Percentiles rank a stretch among this genome's conserved stretches.
These are phyloP conservation scores for Diutina mesorugosa DNA, from an alignment of 1,139 yeast species.

Conservation along the genomic window DNA sequence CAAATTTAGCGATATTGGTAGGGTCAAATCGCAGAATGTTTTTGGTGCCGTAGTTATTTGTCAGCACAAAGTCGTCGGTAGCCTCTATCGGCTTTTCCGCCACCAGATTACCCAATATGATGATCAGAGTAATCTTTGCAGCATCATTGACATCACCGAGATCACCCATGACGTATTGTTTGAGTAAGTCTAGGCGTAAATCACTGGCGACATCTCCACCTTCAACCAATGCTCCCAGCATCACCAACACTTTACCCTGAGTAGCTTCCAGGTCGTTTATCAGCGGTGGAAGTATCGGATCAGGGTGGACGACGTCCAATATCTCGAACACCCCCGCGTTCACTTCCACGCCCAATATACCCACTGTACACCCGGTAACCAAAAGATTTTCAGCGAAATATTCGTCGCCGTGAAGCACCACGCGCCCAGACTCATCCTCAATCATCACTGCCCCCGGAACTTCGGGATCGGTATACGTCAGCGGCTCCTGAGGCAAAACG, in stretches of 20 bases:
- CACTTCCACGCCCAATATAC: slow-evolving; percentile 75
- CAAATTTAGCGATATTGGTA: slow-evolving; percentile 32
- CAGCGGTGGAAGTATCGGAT: slow-evolving; percentile 19
- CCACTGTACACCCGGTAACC: slow-evolving; percentile 83
- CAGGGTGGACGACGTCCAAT: slow-evolving; percentile 67
- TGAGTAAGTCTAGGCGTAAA: slow-evolving; percentile 46
- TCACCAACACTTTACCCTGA: slow-evolving; percentile 19
- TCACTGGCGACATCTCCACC: slow-evolving; percentile 25
- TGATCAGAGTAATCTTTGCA: slow-evolving; percentile 34
- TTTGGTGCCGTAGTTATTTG: slow-evolving; percentile 39
- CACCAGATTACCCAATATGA: slow-evolving; percentile 74
- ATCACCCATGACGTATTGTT: slow-evolving; percentile 64
- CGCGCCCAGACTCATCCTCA: slow-evolving; percentile 92
- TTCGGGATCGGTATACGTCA: slow-evolving; percentile 22
- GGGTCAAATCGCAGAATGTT: slow-evolving; percentile 36
- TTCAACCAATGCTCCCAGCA: slow-evolving; percentile 61
- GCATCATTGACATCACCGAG: slow-evolving; percentile 28
- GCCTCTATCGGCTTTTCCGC: slow-evolving; percentile 15
- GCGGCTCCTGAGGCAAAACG: slow-evolving; percentile 25
- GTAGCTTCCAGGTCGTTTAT: slow-evolving; percentile 4
- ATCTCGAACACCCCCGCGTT: slow-evolving; percentile 79
- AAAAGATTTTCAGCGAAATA: slow-evolving; percentile 34
- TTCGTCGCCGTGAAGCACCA: slow-evolving; percentile 56
- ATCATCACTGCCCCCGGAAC: slow-evolving; percentile 49
- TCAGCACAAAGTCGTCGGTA: slow-evolving; percentile 19